Evolutionary conservation across 257 asterid genomes (phyloP).

Genomic region (Thymus mandschuricus): DNA sequence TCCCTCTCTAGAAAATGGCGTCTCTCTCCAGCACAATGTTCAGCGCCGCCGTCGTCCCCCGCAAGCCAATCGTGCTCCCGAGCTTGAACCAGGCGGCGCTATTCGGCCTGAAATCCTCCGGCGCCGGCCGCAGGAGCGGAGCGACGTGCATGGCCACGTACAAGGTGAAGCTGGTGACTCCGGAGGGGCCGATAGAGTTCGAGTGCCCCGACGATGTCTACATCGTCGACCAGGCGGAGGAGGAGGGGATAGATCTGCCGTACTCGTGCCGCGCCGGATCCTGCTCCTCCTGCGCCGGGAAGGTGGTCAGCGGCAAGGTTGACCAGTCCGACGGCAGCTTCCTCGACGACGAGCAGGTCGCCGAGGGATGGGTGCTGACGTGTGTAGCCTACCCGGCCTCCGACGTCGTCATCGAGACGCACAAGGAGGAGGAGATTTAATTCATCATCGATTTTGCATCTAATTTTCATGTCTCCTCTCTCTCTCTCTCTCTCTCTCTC

Average conservation of each 20-base stretch:
- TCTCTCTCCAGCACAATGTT: slow-evolving; percentile 54
- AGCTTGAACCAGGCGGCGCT: slow-evolving; percentile 35
- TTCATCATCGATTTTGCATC: neutral
- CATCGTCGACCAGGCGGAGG: slow-evolving; percentile 81
- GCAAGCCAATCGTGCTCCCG: slow-evolving; percentile 44
- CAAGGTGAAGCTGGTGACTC: slow-evolving; percentile 72
- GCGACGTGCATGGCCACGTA: slow-evolving; percentile 65
- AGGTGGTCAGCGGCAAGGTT: slow-evolving; percentile 52
- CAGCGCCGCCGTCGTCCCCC: slow-evolving; percentile 58
- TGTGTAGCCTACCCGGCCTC: slow-evolving; percentile 64
- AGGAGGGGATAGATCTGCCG: slow-evolving; percentile 60
- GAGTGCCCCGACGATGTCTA: slow-evolving; percentile 46
- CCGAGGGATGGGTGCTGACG: slow-evolving; percentile 64
- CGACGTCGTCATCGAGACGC: slow-evolving; percentile 63
- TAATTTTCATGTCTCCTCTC: neutral
- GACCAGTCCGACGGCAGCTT: slow-evolving; percentile 77
- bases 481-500: neutral
- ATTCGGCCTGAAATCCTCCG: slow-evolving; percentile 40
- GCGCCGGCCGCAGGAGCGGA: slow-evolving; percentile 35
- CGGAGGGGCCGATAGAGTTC: slow-evolving; percentile 44
- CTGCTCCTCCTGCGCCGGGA: slow-evolving; percentile 85
- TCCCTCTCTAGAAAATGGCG: slow-evolving; percentile 46
- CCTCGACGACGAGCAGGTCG: slow-evolving; percentile 74
- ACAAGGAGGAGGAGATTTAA: slow-evolving; percentile 72
- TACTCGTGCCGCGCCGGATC: slow-evolving; percentile 92